A percentile compares a stretch with the other conserved stretches of the same genome.
These are phyloP conservation scores for Sicyos baderoa DNA, from an alignment of 306 rosid genomes.

Conservation along the genomic window DNA sequence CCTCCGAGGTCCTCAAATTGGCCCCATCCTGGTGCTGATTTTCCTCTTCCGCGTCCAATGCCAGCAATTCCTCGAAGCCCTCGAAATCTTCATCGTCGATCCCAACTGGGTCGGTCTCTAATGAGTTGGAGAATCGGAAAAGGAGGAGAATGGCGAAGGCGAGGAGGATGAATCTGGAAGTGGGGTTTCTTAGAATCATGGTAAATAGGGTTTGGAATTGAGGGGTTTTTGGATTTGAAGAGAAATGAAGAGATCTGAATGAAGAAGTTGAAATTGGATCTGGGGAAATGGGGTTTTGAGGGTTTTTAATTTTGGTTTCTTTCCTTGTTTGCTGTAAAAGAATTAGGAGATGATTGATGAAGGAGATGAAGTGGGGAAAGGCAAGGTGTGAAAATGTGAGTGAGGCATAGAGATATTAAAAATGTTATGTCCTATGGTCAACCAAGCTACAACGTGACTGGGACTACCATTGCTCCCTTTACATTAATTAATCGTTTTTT, in stretches of 20 bases:
- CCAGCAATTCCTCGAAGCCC: slow-evolving; percentile 55
- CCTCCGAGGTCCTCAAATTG: slow-evolving; percentile 56
- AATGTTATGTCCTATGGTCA: slow-evolving; percentile 14
- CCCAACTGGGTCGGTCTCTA: slow-evolving; percentile 31
- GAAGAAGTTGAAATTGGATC: slow-evolving; percentile 1
- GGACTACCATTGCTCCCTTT: background rate
- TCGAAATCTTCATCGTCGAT: slow-evolving; percentile 47
- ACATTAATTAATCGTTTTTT: background rate
- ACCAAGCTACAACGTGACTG: slow-evolving; percentile 14
- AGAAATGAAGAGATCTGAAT: too few species aligned
- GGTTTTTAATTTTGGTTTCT: slow-evolving; percentile 5
- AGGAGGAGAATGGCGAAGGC: slow-evolving; percentile 45
- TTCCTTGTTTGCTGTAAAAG: background rate
- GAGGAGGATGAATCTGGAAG: slow-evolving; percentile 38
- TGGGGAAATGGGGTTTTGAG: slow-evolving; percentile 10
- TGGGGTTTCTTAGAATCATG: slow-evolving; percentile 31
- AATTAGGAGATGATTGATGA: background rate
- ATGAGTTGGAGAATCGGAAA: slow-evolving; percentile 26
- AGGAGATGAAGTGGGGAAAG: background rate
- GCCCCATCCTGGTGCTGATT: slow-evolving; percentile 26
- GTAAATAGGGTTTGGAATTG: background rate
- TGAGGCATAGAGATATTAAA: slow-evolving; percentile 7
- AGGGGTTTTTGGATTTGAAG: background rate
- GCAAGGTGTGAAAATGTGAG: slow-evolving; percentile 4
- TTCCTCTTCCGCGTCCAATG: slow-evolving; percentile 66